Base-by-base conservation (phyloP, 495 filamentous ascomycete species). In the Hypoxylon perforatum region DNA sequence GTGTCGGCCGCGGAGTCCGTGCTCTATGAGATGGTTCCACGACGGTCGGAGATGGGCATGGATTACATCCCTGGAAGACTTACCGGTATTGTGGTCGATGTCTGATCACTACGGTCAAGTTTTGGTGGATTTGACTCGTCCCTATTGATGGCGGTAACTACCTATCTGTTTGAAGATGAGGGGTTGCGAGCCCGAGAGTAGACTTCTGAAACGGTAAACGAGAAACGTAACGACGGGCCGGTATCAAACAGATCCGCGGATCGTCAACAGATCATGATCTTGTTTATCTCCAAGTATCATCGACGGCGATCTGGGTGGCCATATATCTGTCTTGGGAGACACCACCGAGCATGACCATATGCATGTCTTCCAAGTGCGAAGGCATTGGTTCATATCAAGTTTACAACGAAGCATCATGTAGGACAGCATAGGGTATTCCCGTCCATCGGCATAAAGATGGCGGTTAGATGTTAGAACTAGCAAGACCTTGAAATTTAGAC, bases 1-100 rank as follows among this genome's bases (percentile, higher is more conserved):
- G 88, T 71, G 90, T 96, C 15, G 92, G 93, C 14, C 80, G 85
- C 35, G 93, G 88, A 3, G 82, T 93, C 35, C 82, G 92, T 55
- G 69, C 72, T 25, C 6, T 70, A 11, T 58, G 57, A 58, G 1
- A 33, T 10, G 30, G 30, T 9, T 33, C 1, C 7, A 33, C 11
- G 30, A 33, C 8, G 30, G 30, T 33, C 7, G 30, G 30, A 33
- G 30, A 33, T 33, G n/a, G n/a, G n/a, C 30, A 10, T 33, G 1
- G 11, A 33, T 33, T 10, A 4, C 11, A 10, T 33, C 11, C 11
- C 30, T 33, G 7, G 30, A 1, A 33, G 1, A 33, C 8, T 10
- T 10, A 33, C 8, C 30, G 7, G 11, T 10, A 1, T 10, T 28
- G 30, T 10, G 30, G 30, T 10, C 11, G 8, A 10, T 33, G 30